phyloP scores from a whole-genome alignment of 1,284 basidiomycete genomes.

The Leccinum pachyderme region DNA sequence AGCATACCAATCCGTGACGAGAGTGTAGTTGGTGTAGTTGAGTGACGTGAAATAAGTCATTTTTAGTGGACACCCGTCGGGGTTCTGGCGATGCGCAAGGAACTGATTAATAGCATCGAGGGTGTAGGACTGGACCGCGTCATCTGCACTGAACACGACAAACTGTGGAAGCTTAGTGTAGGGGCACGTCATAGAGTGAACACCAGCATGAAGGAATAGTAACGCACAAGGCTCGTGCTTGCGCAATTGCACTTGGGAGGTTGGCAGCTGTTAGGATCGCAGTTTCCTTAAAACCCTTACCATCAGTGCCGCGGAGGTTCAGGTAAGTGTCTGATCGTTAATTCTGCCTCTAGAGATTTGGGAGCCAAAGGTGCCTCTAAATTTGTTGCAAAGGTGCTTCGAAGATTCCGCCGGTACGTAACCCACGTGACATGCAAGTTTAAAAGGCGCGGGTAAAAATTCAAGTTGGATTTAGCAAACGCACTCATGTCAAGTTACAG shows the following conservation, averaged over 20 bases:
- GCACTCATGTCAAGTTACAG: conserved; percentile 55
- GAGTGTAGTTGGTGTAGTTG: conserved; percentile 75
- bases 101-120: conserved; percentile 7
- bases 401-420: neutral
- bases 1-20: conserved; percentile 84
- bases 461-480: conserved; percentile 22
- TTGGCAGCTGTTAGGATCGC: conserved; percentile 1
- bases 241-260: conserved; percentile 7
- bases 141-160: conserved; percentile 2
- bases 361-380: neutral
- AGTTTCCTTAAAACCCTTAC: neutral
- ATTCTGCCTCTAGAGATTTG: neutral
- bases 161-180: conserved; percentile 4
- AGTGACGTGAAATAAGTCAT: conserved; percentile 77
- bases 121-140: conserved; percentile 5
- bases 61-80: conserved; percentile 43
- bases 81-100: conserved; percentile 1
- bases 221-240: conserved; percentile 1
- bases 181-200: neutral
- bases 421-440: neutral
- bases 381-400: neutral
- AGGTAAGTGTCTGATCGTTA: neutral
- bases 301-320: neutral
- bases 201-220: neutral
- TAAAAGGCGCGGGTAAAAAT: neutral